These are phyloP conservation scores for Acidomyces sp. DNA, from an alignment of 495 filamentous ascomycete genomes.

Conservation along the genomic window DNA sequence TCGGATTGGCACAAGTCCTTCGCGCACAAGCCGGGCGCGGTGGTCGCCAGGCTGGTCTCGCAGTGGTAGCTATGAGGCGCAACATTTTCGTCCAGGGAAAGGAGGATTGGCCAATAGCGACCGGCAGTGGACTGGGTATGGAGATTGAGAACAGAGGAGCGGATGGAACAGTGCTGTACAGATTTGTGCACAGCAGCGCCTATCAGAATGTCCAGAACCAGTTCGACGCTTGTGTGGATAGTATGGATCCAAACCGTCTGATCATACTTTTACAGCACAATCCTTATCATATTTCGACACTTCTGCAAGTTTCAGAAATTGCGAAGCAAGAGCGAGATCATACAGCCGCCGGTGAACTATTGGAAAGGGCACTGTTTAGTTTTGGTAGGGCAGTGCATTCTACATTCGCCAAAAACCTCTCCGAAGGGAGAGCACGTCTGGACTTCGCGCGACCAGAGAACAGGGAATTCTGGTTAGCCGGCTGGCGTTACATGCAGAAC, in stretches of 20 bases:
- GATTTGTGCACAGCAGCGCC: conserved; percentile 57
- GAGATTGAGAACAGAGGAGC: conserved; percentile 43
- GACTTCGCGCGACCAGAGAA: conserved; percentile 73
- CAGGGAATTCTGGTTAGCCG: conserved; percentile 80
- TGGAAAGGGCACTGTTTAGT: conserved; percentile 84
- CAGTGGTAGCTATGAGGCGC: conserved; percentile 53
- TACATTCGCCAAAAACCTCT: conserved; percentile 59
- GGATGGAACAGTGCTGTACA: conserved; percentile 49
- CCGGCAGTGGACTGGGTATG: conserved; percentile 78
- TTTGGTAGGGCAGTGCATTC: conserved; percentile 78
- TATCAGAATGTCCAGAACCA: conserved; percentile 65
- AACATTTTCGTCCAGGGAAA: conserved; percentile 84
- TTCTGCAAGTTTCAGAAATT: conserved; percentile 85
- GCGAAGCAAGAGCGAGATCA: conserved; percentile 81
- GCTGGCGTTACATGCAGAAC: conserved; percentile 74
- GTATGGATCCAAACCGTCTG: conserved; percentile 64
- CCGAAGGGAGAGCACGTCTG: conserved; percentile 63
- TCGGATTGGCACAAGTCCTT: conserved; percentile 59
- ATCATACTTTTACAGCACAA: conserved; percentile 53
- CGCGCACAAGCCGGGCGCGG: conserved; percentile 47
- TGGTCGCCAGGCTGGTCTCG: conserved; percentile 44
- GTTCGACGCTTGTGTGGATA: conserved; percentile 69
- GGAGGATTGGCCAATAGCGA: conserved; percentile 74
- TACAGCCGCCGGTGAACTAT: conserved; percentile 68
- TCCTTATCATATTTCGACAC: conserved; percentile 83